Evolutionary conservation across 352 stramenopile species (phyloP).

Genomic region (Pythium apleroticum): DNA sequence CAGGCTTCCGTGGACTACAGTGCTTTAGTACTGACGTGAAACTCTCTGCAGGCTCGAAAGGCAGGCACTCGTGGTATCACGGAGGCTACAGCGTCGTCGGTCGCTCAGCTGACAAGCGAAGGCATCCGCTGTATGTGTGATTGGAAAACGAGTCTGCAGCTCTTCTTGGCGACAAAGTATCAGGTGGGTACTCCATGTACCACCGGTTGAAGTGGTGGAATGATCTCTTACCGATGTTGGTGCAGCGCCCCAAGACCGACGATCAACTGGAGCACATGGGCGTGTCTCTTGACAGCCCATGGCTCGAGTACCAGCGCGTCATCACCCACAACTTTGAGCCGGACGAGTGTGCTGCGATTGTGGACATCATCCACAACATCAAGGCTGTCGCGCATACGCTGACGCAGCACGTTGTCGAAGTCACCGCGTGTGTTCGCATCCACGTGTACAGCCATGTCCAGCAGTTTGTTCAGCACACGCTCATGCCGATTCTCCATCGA

Average conservation of each 20-base stretch:
- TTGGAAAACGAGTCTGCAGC: slow-evolving; percentile 23
- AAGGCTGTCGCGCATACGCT: slow-evolving; percentile 67
- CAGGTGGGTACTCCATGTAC: slow-evolving; percentile 4
- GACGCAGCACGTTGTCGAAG: slow-evolving; percentile 24
- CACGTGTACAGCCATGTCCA: slow-evolving; percentile 70
- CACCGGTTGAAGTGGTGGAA: too few relatives aligned
- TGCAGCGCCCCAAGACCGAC: slow-evolving; percentile 37
- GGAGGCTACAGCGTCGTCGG: not conserved
- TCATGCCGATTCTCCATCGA: slow-evolving; percentile 77
- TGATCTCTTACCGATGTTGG: too few relatives aligned
- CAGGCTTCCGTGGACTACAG: too few relatives aligned
- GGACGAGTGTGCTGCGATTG: slow-evolving; percentile 57
- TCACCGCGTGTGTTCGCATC: slow-evolving; percentile 47
- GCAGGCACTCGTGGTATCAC: not conserved
- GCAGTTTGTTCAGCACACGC: slow-evolving; percentile 68
- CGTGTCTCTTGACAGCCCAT: slow-evolving; percentile 32
- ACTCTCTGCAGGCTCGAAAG: slow-evolving; percentile 10
- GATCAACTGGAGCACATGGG: slow-evolving; percentile 30
- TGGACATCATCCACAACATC: slow-evolving; percentile 62
- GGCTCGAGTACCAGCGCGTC: slow-evolving; percentile 67
- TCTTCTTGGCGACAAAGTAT: slow-evolving; percentile 25
- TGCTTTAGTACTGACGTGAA: not conserved
- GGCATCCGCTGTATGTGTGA: slow-evolving; percentile 20
- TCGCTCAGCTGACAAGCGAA: slow-evolving; percentile 14
- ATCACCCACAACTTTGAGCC: slow-evolving; percentile 70